phyloP scores from a whole-genome alignment of 805 yeast species.

The Starmerella riodocensis region DNA sequence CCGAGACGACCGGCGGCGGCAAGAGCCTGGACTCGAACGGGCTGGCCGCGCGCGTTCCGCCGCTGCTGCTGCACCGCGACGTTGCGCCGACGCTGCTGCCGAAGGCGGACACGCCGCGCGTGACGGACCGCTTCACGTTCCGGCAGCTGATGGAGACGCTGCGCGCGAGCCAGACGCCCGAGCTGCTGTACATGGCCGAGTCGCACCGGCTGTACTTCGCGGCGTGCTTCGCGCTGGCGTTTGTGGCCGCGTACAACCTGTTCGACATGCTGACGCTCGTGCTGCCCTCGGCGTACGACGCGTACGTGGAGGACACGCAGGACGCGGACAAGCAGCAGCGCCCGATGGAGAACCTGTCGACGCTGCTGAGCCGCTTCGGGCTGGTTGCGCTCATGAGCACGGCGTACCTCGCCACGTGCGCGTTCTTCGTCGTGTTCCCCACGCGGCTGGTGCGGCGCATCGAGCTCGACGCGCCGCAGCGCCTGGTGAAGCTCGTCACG shows the following conservation, averaged over 20 bases:
- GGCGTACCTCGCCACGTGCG: slow-evolving; percentile 32
- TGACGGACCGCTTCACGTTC: slow-evolving; percentile 42
- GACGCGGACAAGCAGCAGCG: slow-evolving; percentile 33
- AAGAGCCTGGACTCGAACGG: slow-evolving; percentile 31
- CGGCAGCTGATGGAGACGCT: slow-evolving; percentile 49
- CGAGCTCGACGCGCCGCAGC: slow-evolving; percentile 52
- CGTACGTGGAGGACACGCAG: slow-evolving; percentile 40
- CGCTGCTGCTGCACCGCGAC: slow-evolving; percentile 52
- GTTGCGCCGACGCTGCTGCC: slow-evolving; percentile 56
- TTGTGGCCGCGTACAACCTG: slow-evolving; percentile 57
- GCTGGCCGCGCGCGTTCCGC: slow-evolving; percentile 47
- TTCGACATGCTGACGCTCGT: slow-evolving; percentile 43
- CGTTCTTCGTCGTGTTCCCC: slow-evolving; percentile 43
- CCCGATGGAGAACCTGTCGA: slow-evolving; percentile 29
- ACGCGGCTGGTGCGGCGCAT: slow-evolving; percentile 60
- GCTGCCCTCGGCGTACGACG: slow-evolving; percentile 36
- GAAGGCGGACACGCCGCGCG: slow-evolving; percentile 64
- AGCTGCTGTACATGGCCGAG: slow-evolving; percentile 68
- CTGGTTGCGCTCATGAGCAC: slow-evolving; percentile 29
- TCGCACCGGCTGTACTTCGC: slow-evolving; percentile 68
- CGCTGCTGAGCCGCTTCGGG: slow-evolving; percentile 28
- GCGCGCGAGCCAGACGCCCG: slow-evolving; percentile 46
- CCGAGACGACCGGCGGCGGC: slow-evolving; percentile 15
- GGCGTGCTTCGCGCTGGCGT: slow-evolving; percentile 52
- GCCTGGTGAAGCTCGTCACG: slow-evolving; percentile 50